Evolutionary conservation across 2,329 filamentous ascomycete genomes (phyloP), one percentile per base, ranked within the genome.

Genomic region (Penicillium sp.): DNA sequence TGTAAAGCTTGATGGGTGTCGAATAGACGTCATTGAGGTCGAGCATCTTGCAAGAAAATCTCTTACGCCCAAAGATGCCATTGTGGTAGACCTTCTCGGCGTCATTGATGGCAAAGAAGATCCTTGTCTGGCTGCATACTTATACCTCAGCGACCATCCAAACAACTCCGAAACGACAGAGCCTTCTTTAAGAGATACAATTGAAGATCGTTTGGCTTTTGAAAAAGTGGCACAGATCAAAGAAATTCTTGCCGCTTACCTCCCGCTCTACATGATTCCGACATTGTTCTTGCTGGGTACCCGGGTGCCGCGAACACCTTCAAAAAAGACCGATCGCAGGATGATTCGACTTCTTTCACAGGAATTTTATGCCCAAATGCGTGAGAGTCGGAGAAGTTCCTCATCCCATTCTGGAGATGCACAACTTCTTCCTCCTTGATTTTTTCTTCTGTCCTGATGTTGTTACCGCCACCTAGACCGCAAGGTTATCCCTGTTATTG

Each of bases 1-100:
- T 46, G 46, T 69, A 14, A 69, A 69, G 25, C 55, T 69, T 0
- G 58, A 67, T n/a, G 67, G 67, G 1, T 56, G 52, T 3, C 58
- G 67, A 2, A 56, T 69, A 9, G 63, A 69, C 25, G 54, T 59
- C 0, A 51, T 44, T 1, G 62, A 68, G 27, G 66, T 69, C 4
- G 67, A 69, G 44, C 57, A 60, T 27, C 48, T 64, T 1, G 42
- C 62, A 3, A 54, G 62, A 1, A 52, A 46, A 3, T 55, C 49
- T 2, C 33, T 67, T 1, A 45, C 53, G 0, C 41, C 55, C 2
- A 55, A 54, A 2, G 61, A 67, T 37, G 51, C 50, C 0, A 57
- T 51, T 12, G 15, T 67, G 2, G 60, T 65, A 3, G 64, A 67
- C 27, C 48, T 66, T 1, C 51, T 66, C 1, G 64, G 64, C 2